Evolutionary conservation across 129 eudicot genomes (phyloP).

Genomic region (Cynara cardunculus): DNA sequence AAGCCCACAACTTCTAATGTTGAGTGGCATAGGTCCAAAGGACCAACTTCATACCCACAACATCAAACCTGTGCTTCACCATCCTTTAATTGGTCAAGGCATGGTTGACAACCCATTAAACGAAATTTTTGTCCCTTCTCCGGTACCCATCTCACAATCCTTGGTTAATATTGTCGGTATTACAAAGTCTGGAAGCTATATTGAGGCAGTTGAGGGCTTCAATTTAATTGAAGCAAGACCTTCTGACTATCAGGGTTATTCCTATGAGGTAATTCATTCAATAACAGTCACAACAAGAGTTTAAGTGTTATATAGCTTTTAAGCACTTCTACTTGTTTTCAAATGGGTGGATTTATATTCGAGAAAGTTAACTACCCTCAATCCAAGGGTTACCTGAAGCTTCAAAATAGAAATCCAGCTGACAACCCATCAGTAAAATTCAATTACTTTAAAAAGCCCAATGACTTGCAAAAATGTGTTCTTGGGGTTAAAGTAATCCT

Average conservation of each 20-base stretch:
- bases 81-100: background rate
- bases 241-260: background rate
- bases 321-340: background rate
- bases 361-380: background rate
- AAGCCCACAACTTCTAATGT: constrained; percentile 3
- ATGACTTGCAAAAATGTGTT: background rate
- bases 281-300: background rate
- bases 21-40: background rate
- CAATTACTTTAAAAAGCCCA: background rate
- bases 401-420: background rate
- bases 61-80: background rate
- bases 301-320: background rate
- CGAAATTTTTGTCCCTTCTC: background rate
- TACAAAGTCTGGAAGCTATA: background rate
- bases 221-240: background rate
- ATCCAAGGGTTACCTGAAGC: background rate
- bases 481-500: background rate
- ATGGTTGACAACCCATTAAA: background rate
- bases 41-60: background rate
- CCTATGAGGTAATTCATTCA: background rate
- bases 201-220: background rate
- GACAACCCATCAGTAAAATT: background rate
- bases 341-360: background rate
- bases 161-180: background rate
- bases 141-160: background rate